Conservation (phyloP, 2,329 filamentous ascomycete genomes). For the Fonsecaea pugnacius region DNA sequence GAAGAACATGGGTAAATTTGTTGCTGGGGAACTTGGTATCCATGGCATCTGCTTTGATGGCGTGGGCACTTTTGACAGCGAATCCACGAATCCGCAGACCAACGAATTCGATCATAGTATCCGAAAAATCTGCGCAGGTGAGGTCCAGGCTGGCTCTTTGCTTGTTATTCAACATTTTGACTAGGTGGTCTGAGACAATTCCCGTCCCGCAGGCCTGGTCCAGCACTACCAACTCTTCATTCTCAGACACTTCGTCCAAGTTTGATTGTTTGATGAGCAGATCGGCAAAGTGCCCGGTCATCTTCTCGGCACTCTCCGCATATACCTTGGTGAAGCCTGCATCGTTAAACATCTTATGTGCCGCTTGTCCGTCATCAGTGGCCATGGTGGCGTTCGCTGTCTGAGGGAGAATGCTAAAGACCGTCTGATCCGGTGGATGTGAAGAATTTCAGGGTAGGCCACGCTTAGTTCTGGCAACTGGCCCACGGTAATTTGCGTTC, state of each 20-base stretch:
- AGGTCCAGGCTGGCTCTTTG: conserved; percentile 53
- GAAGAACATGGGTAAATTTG: conserved; percentile 50
- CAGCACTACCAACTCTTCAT: conserved; percentile 46
- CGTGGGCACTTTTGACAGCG: conserved; percentile 54
- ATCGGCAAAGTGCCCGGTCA: conserved; percentile 42
- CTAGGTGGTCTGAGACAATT: conserved; percentile 53
- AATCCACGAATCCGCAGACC: conserved; percentile 47
- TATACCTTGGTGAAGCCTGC: conserved; percentile 22
- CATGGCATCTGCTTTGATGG: conserved; percentile 54
- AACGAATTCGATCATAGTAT: conserved; percentile 49
- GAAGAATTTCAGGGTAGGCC: no score
- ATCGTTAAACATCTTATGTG: conserved; percentile 15
- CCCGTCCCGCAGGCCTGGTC: conserved; percentile 62
- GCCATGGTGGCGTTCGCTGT: conserved; percentile 13
- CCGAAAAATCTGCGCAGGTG: conserved; percentile 56
- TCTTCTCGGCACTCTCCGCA: conserved; percentile 37
- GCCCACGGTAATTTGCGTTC: background rate
- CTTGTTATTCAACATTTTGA: conserved; percentile 46
- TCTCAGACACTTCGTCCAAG: conserved; percentile 32
- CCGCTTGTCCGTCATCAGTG: background rate
- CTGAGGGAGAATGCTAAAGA: background rate
- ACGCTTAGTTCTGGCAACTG: background rate
- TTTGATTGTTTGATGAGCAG: conserved; percentile 41
- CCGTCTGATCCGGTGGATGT: background rate
- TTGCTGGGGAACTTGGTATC: conserved; percentile 48